Evolutionary conservation across 768 basidiomycete genomes (phyloP).

Genomic region (Sarcodon sp.): DNA sequence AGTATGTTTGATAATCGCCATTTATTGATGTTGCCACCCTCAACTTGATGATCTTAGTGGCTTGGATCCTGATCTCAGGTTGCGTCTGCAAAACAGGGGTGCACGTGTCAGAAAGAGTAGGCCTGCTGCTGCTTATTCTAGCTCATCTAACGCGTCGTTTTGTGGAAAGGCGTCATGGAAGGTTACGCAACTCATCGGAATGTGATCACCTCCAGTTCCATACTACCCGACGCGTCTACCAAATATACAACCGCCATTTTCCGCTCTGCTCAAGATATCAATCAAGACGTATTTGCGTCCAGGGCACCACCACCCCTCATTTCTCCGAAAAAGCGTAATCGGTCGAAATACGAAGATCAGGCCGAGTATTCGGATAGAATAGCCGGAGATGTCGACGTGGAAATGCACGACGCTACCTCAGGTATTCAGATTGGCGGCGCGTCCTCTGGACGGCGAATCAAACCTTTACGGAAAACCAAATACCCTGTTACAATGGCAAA

Average conservation of each 20-base stretch:
- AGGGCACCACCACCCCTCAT: neutral
- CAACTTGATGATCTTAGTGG: neutral
- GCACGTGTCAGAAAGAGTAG: neutral
- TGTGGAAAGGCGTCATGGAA: neutral
- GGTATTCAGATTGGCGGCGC: neutral
- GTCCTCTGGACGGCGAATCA: neutral
- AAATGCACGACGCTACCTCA: neutral
- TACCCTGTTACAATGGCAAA: too few species aligned
- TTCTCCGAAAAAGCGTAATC: neutral
- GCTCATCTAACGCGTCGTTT: neutral
- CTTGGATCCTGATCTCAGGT: neutral
- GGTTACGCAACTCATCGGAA: neutral
- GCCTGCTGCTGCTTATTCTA: neutral
- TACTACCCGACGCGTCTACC: too few species aligned
- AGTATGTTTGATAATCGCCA: too few species aligned
- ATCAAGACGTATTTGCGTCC: neutral
- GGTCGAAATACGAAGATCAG: neutral
- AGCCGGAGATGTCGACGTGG: neutral
- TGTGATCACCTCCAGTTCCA: too few species aligned
- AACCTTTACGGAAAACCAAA: neutral
- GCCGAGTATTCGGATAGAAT: neutral
- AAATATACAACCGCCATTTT: neutral
- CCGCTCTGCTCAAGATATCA: neutral
- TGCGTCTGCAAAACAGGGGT: neutral
- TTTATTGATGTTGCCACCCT: neutral